A percentile compares a stretch with the other conserved stretches of the same genome.
phyloP scores from a whole-genome alignment of 208 protist species.

The Crithidia brevicula region DNA sequence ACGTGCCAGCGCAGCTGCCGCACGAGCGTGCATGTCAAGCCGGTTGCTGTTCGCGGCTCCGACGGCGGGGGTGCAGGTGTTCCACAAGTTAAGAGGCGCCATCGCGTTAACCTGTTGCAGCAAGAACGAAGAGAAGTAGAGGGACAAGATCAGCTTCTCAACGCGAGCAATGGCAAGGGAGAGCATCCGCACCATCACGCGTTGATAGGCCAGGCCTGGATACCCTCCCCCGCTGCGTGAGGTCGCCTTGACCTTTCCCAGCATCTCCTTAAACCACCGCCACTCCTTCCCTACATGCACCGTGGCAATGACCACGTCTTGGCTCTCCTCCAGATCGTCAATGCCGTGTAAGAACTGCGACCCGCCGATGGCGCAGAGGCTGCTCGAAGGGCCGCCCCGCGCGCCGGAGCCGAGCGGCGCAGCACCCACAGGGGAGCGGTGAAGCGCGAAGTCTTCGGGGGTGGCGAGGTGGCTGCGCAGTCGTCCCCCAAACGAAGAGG shows the following conservation, averaged over 20 bases:
- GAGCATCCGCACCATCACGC: constrained; percentile 4
- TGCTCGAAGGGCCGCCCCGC: background rate
- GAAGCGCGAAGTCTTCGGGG: constrained; percentile 9
- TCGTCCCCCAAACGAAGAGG: background rate
- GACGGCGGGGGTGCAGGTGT: background rate
- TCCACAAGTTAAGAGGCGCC: constrained; percentile 8
- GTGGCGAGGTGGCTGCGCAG: constrained; percentile 2
- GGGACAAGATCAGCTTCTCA: constrained; percentile 28
- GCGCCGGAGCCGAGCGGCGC: background rate
- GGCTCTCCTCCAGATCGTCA: constrained; percentile 14
- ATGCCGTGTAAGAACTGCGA: constrained; percentile 20
- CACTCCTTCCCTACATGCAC: constrained; percentile 38
- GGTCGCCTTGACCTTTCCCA: constrained; percentile 7
- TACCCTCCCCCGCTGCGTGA: background rate
- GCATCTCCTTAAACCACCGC: constrained; percentile 14
- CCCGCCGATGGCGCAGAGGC: background rate
- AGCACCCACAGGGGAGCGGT: background rate
- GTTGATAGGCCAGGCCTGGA: constrained; percentile 9
- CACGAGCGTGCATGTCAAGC: background rate
- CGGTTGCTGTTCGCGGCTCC: background rate
- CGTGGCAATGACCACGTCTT: constrained; percentile 25
- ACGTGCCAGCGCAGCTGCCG: background rate
- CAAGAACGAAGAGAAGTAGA: constrained; percentile 34
- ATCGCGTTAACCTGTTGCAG: constrained; percentile 9
- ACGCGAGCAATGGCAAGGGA: constrained; percentile 17